phyloP scores from a whole-genome alignment of 108 stramenopile species.

The Stephanodiscus triporus region DNA sequence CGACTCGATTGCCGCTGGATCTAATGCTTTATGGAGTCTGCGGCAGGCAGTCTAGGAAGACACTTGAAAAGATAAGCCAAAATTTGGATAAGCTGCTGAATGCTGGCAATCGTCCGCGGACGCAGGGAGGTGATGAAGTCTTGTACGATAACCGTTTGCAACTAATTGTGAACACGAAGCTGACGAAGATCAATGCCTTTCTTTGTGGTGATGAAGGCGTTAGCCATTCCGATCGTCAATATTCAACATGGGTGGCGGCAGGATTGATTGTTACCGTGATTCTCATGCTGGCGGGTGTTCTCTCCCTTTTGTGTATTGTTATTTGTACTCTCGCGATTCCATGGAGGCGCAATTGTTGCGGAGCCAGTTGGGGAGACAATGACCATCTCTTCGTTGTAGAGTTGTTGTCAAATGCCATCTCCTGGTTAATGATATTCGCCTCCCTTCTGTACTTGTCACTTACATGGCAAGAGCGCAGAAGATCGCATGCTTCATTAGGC shows the following conservation, averaged over 20 bases:
- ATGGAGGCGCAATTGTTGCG: not conserved
- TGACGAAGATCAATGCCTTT: not conserved
- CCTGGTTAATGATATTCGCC: conserved; percentile 7
- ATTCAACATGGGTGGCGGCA: conserved; percentile 12
- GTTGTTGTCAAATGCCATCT: not conserved
- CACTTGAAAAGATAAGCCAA: not conserved
- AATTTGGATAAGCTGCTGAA: not conserved
- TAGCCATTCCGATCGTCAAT: conserved; percentile 4
- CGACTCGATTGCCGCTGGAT: not conserved
- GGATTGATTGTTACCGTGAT: conserved; percentile 7
- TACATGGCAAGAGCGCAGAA: conserved; percentile 1
- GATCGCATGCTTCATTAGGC: not conserved
- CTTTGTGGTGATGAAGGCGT: not conserved
- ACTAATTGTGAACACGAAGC: not conserved
- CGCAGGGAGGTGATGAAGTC: not conserved
- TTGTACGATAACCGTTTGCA: not conserved
- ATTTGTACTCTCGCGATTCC: not conserved
- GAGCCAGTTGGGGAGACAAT: not conserved
- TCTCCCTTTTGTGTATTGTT: not conserved
- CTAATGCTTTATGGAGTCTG: conserved; percentile 5
- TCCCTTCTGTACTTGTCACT: conserved; percentile 8
- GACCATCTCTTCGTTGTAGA: not conserved
- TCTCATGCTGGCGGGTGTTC: not conserved
- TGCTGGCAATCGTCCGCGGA: not conserved
- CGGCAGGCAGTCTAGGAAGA: not conserved